Base-by-base conservation (phyloP, 2,329 filamentous ascomycete species). In the Ophiocordyceps camponoti-rufipedis region DNA sequence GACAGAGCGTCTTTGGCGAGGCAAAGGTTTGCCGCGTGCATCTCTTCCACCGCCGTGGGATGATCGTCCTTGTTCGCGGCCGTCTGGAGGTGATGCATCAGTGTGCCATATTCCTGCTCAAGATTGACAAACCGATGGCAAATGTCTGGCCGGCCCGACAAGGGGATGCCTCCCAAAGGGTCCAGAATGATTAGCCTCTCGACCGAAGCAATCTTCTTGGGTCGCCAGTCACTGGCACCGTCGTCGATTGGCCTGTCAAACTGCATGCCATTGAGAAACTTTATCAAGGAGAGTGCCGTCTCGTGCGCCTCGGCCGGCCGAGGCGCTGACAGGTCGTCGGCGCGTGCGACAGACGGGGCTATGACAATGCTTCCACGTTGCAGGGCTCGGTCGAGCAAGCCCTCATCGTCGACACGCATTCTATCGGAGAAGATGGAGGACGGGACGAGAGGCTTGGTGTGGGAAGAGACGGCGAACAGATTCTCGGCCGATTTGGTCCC, bases 181-280 rank as follows among this genome's bases (percentile, higher is more conserved):
- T 98, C 91, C 7, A 98, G 70, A 28, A 98, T 68, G 49, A 98
- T 94, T 40, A 98, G 70, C 33, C 89, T 75, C 57, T 96, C 89
- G 6, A 98, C 65, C 0, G 74, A 73, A 1, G 80, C 73, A 48
- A 76, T 62, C 29, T 71, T 70, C 46, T 64, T 65, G 2, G 69
- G 58, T 43, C 56, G 56, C 45, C 54, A 53, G 43, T 65, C 58
- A 44, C 61, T 62, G 48, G 63, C 13, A 38, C 48, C 42, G 29
- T 49, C 29, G n/a, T 42, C 8, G 7, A 47, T 35, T 13, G 33
- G 31, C 9, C 31, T 41, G 5, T 52, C 48, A 28, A 72, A 67
- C 44, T 77, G 72, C 35, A 87, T 61, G 1, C 83, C 85, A 6
- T 78, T 76, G 47, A 94, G 76, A 57, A 85, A 83, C 49, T 75